Base-by-base conservation (phyloP, 2,329 filamentous ascomycete genomes). In the Exophiala lecanii-corni region DNA sequence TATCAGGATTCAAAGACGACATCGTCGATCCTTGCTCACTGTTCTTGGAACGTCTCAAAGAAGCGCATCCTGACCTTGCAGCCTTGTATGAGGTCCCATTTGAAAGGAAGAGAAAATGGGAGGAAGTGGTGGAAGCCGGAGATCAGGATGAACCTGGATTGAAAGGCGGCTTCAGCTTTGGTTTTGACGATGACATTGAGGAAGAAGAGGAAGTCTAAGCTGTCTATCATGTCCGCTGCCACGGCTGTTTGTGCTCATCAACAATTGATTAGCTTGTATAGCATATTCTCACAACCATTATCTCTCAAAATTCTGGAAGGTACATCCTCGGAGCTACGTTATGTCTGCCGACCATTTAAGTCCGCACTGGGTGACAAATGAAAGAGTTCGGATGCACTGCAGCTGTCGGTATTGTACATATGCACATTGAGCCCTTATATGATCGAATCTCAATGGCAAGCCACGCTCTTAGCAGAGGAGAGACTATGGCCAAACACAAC, bases 31-130 rank as follows among this genome's bases (percentile, higher is more conserved):
- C 87, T 0, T 94, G 84, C 62, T 73, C 74, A 5, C 69, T 89
- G 3, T 96, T 97, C 60, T 73, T 84, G 3, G 73, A 82, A 41
- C 76, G 82, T 25, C 74, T 97, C 60, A 64, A 66, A 39, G 71
- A 75, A 39, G 62, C 70, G 18, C 73, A 86, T 54, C 83, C 88
- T 0, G 76, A 81, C 0, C 60, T 89, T n/a, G 65, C 91, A 17
- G 72, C 80, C 32, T 73, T 78, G 84, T 81, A 1, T 60, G 89
- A 71, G 13, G 76, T 85, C 56, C 23, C 31, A 23, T 19, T 25
- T 74, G 59, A 70, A 65, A 87, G 76, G 62, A 92, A 89, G 68
- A 78, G 88, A 38, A 94, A 84, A 57, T 97, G 91, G 91, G 86
- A 94, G 59, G 76, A 82, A 44, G 76, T 88, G 19, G 82, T 88